Conservation (phyloP, 768 basidiomycete genomes). For the Hemileccinum impolitum region DNA sequence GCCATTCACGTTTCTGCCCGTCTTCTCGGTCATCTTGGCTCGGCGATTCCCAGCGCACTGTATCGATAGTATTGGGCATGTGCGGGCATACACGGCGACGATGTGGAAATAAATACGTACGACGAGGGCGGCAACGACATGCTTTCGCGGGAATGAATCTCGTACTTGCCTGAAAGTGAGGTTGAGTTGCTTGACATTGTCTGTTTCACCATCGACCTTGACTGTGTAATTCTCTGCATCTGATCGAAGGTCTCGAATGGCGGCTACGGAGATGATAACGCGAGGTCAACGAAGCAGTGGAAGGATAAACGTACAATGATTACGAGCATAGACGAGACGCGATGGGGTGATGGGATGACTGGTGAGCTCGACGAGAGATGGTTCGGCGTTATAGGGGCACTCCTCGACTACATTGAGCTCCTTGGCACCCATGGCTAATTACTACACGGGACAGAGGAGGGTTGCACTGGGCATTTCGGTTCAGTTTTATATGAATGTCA, state of each 20-base stretch:
- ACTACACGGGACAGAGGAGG: too few species aligned
- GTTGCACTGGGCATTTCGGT: too few species aligned
- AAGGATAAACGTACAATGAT: slow-evolving; percentile 56
- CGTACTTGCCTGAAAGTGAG: slow-evolving; percentile 21
- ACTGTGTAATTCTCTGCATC: slow-evolving; percentile 22
- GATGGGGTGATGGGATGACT: slow-evolving; percentile 50
- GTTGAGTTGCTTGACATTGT: slow-evolving; percentile 8
- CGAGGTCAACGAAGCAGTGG: too few species aligned
- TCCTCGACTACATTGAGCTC: slow-evolving; percentile 22
- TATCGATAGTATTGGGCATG: background rate
- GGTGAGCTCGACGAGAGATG: slow-evolving; percentile 54
- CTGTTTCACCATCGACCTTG: slow-evolving; percentile 26
- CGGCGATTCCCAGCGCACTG: slow-evolving; percentile 68
- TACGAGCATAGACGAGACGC: slow-evolving; percentile 65
- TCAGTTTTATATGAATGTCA: too few species aligned
- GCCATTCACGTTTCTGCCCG: slow-evolving; percentile 46
- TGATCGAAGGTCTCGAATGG: slow-evolving; percentile 22
- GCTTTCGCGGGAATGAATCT: slow-evolving; percentile 14
- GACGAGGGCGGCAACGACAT: slow-evolving; percentile 54
- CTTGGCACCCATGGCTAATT: slow-evolving; percentile 17
- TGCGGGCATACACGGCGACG: background rate
- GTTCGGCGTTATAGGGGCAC: slow-evolving; percentile 70
- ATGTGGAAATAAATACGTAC: slow-evolving; percentile 25
- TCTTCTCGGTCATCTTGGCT: slow-evolving; percentile 58
- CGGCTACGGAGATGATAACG: slow-evolving; percentile 20